Conservation (phyloP, 108 stramenopile species). For the Craspedostauros australis region DNA sequence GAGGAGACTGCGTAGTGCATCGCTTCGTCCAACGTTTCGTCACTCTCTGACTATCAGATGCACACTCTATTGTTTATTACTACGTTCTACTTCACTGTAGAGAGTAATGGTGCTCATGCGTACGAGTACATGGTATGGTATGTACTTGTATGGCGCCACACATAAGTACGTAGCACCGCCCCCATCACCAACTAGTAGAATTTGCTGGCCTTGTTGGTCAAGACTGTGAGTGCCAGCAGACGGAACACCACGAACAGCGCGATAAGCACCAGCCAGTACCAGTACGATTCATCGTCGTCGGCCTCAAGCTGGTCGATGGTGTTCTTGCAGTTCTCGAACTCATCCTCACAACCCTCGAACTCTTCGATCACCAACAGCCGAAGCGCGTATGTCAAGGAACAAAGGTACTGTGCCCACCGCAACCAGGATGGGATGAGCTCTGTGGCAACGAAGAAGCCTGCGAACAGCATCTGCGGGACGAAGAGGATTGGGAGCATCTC, state of each 20-base stretch:
- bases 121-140: too few species aligned
- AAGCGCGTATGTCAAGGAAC: slow-evolving; percentile 48
- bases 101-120: too few species aligned
- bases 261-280: slow-evolving; percentile 60
- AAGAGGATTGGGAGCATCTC: slow-evolving; percentile 62
- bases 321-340: slow-evolving; percentile 28
- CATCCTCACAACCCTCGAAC: slow-evolving; percentile 38
- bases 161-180: too few species aligned
- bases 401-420: slow-evolving; percentile 79
- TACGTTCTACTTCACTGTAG: too few species aligned
- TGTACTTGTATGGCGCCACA: too few species aligned
- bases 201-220: slow-evolving; percentile 67
- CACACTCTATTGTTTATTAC: too few species aligned
- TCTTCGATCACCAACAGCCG: slow-evolving; percentile 42
- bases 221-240: slow-evolving; percentile 31
- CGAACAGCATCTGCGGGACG: slow-evolving; percentile 80
- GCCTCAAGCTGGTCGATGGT: slow-evolving; percentile 33
- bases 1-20: too few species aligned
- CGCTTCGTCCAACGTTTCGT: too few species aligned
- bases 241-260: slow-evolving; percentile 59
- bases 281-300: slow-evolving; percentile 31
- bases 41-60: too few species aligned
- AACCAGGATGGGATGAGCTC: slow-evolving; percentile 43
- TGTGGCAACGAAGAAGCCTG: slow-evolving; percentile 58
- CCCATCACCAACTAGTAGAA: too few species aligned